Percentiles rank a stretch among this genome's conserved stretches.
These are phyloP conservation scores for Chaetomium sp. DNA, from an alignment of 2,329 filamentous ascomycete species.

Conservation along the genomic window DNA sequence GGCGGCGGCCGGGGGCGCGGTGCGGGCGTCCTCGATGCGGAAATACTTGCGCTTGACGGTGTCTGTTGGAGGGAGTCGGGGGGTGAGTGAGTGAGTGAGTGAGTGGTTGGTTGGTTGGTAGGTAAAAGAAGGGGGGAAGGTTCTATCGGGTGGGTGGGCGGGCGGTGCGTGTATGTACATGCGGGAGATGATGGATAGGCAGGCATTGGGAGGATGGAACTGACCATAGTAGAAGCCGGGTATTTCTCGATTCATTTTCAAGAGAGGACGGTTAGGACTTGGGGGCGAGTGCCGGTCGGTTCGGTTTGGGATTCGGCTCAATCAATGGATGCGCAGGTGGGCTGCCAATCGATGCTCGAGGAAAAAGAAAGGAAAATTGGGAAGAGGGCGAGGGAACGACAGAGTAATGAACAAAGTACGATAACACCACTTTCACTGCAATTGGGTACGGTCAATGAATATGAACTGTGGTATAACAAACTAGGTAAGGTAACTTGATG, in stretches of 20 bases:
- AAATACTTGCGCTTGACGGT: slow-evolving; percentile 66
- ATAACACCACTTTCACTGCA: too few relatives aligned
- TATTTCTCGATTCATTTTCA: slow-evolving; percentile 26
- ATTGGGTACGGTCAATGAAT: background rate
- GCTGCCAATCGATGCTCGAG: background rate
- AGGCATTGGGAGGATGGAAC: background rate
- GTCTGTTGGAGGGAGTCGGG: slow-evolving; percentile 43
- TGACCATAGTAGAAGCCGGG: slow-evolving; percentile 32
- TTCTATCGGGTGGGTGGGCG: too few relatives aligned
- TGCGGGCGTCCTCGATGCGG: slow-evolving; percentile 61
- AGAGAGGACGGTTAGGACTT: background rate
- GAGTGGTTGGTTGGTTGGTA: background rate
- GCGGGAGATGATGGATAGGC: background rate
- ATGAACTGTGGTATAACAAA: background rate
- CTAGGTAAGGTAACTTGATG: too few relatives aligned
- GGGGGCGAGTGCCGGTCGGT: background rate
- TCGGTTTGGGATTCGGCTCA: background rate
- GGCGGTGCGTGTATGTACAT: too few relatives aligned
- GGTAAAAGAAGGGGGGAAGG: too few relatives aligned
- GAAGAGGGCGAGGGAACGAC: background rate
- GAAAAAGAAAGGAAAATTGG: background rate
- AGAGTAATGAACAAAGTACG: background rate
- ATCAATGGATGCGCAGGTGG: background rate
- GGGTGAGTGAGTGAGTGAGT: background rate
- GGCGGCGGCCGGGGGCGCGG: slow-evolving; percentile 42